These are phyloP conservation scores for Wakefieldia striispora DNA, from an alignment of 768 basidiomycete species.

Conservation along the genomic window DNA sequence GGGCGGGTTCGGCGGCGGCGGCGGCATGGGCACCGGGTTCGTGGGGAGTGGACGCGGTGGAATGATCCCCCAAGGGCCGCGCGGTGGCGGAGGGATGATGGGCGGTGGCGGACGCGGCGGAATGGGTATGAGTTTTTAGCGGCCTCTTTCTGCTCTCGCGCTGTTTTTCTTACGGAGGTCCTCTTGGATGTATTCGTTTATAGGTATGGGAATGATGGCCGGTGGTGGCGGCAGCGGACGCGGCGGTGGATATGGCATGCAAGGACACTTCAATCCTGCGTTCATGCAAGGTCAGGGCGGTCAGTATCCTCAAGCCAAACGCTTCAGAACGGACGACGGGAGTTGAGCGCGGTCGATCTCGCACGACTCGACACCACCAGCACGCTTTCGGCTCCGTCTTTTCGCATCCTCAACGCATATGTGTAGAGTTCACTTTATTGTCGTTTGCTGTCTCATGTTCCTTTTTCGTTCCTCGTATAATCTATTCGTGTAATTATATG, in stretches of 20 bases:
- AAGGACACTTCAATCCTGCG: conserved; percentile 74
- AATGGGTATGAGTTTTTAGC: conserved; percentile 50
- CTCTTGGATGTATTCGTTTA: conserved; percentile 30
- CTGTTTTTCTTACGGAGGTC: conserved; percentile 33
- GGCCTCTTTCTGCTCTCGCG: conserved; percentile 14
- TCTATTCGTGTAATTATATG: conserved; percentile 31
- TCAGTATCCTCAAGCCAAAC: conserved; percentile 46
- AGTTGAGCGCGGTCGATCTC: conserved; percentile 19
- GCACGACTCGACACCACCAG: too few species aligned
- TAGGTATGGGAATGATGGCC: conserved; percentile 55
- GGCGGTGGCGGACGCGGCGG: conserved; percentile 40
- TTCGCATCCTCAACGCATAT: background rate
- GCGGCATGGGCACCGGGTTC: conserved; percentile 44
- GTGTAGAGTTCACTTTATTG: conserved; percentile 3
- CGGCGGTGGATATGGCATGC: conserved; percentile 48
- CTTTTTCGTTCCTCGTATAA: conserved; percentile 5
- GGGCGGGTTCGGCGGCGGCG: conserved; percentile 42
- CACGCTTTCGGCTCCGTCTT: background rate
- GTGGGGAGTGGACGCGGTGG: conserved; percentile 45
- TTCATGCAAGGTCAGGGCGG: conserved; percentile 56
- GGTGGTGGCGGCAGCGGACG: conserved; percentile 32
- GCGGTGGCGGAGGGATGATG: conserved; percentile 49
- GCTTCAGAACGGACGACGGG: conserved; percentile 54
- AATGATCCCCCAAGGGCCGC: conserved; percentile 50
- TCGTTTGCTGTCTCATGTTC: conserved; percentile 9